phyloP scores from a whole-genome alignment of 257 asterid genomes.

The Solanum virginianum region DNA sequence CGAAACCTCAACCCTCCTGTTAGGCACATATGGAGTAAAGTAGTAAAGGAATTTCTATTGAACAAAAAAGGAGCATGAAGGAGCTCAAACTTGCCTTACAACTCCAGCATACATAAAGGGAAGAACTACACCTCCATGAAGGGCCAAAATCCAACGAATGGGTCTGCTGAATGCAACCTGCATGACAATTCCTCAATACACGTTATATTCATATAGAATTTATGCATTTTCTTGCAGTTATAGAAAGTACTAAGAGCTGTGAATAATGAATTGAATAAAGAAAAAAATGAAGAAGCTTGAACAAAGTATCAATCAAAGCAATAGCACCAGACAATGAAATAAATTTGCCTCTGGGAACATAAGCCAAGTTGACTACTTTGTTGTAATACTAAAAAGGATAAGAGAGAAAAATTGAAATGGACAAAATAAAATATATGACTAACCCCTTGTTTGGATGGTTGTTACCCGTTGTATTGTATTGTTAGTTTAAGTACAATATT shows the following conservation, averaged over 20 bases:
- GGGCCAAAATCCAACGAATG: conserved; percentile 89
- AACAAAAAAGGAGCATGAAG: not conserved
- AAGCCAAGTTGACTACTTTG: not conserved
- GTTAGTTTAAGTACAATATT: no score
- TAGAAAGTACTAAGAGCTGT: not conserved
- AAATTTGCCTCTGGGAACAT: not conserved
- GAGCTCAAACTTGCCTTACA: conserved; percentile 41
- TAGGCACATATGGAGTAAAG: not conserved
- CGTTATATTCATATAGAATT: not conserved
- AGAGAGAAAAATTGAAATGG: not conserved
- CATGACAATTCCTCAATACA: not conserved
- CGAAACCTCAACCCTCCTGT: not conserved
- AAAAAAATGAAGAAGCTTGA: not conserved
- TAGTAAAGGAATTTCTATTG: not conserved
- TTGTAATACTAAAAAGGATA: not conserved
- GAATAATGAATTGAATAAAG: not conserved
- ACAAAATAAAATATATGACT: not conserved
- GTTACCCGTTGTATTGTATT: no score
- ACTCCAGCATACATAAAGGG: conserved; percentile 81
- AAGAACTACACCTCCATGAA: conserved; percentile 67
- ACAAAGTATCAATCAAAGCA: not conserved
- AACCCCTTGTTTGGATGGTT: no score
- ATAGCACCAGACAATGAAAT: not conserved
- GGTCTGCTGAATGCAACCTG: conserved; percentile 95
- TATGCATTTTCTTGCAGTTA: not conserved